A percentile compares a stretch with the other conserved stretches of the same genome.
Conservation (phyloP, 176 grass and related monocot species). For the Thalia dealbata region DNA sequence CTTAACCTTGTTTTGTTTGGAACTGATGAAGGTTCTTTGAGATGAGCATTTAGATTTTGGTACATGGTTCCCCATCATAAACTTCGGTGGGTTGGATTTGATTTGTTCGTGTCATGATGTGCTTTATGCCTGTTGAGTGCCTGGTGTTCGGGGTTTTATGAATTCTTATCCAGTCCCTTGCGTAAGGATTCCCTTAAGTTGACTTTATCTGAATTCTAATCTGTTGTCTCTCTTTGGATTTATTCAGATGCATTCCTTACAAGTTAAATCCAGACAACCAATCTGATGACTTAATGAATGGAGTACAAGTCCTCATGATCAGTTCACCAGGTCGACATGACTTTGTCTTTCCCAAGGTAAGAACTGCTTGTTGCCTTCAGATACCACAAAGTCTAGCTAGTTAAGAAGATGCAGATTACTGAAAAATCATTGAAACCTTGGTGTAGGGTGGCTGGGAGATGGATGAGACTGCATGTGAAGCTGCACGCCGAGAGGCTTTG, state of each 20-base stretch:
- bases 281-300: slow-evolving; percentile 28
- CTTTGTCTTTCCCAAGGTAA: slow-evolving; percentile 75
- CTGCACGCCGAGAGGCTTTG: slow-evolving; percentile 61
- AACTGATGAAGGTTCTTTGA: neutral
- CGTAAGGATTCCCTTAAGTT: neutral
- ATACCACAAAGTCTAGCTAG: neutral
- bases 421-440: slow-evolving; percentile 1
- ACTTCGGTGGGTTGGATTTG: neutral
- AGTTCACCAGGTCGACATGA: slow-evolving; percentile 51
- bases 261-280: neutral
- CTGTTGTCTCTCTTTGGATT: neutral
- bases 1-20: neutral
- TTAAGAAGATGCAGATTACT: slow-evolving; percentile 12
- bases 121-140: neutral
- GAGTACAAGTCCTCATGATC: slow-evolving; percentile 71
- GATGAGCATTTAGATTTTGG: neutral
- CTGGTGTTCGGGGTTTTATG: neutral
- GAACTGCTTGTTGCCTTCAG: slow-evolving; percentile 2
- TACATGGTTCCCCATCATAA: too few relatives aligned
- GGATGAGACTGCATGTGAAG: slow-evolving; percentile 47
- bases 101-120: neutral
- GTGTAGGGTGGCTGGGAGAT: slow-evolving; percentile 31
- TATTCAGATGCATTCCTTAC: slow-evolving; percentile 27
- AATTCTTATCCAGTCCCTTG: neutral
- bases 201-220: neutral